These are phyloP conservation scores for Tetrahymena elliotti DNA, from an alignment of 73 alveolate species.

Conservation along the genomic window DNA sequence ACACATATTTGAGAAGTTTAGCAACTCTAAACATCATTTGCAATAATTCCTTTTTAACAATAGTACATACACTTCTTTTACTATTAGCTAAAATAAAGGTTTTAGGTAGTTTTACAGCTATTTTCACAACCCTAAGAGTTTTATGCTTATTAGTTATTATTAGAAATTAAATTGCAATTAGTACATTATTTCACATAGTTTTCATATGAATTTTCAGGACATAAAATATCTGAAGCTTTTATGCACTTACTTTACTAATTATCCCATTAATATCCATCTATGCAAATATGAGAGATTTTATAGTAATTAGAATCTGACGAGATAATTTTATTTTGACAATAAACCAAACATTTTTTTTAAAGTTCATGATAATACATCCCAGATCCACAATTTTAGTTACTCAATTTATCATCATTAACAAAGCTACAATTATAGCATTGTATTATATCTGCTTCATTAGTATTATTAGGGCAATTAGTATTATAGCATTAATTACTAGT, in stretches of 20 bases:
- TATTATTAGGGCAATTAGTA: too few relatives aligned
- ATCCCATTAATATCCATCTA: neutral
- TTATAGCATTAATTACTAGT: too few relatives aligned
- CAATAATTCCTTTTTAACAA: neutral
- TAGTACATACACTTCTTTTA: neutral
- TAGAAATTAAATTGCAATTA: neutral
- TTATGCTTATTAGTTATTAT: too few relatives aligned
- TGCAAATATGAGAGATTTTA: neutral
- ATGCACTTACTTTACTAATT: neutral
- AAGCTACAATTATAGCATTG: too few relatives aligned
- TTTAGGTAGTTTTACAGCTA: neutral
- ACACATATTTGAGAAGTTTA: neutral
- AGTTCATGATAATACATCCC: too few relatives aligned
- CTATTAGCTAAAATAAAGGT: neutral
- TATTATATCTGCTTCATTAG: too few relatives aligned
- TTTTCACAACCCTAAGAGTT: neutral
- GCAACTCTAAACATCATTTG: neutral
- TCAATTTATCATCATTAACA: too few relatives aligned
- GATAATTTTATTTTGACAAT: too few relatives aligned
- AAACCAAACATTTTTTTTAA: too few relatives aligned
- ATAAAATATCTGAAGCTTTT: too few relatives aligned
- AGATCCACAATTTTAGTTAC: too few relatives aligned
- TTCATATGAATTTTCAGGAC: neutral
- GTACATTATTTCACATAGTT: neutral
- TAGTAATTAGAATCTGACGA: too few relatives aligned